These are phyloP conservation scores for Neoboletus magnificus DNA, from an alignment of 768 basidiomycete species.

Conservation along the genomic window DNA sequence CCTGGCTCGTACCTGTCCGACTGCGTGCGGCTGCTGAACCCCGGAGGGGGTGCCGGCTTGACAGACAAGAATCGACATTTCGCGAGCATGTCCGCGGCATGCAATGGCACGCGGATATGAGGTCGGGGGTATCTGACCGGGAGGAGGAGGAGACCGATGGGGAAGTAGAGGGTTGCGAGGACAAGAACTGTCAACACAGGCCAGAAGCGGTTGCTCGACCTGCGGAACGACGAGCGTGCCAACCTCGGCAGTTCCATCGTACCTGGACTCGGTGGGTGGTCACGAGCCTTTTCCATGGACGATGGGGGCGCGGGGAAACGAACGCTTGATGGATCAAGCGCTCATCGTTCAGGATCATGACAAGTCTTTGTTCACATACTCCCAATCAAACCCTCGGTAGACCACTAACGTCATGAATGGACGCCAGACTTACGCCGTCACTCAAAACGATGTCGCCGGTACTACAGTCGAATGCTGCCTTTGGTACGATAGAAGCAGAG, in stretches of 20 bases:
- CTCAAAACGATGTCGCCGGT: not conserved
- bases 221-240: not conserved
- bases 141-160: constrained; percentile 6
- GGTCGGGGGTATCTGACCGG: not conserved
- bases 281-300: constrained; percentile 13
- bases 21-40: constrained; percentile 46
- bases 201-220: constrained; percentile 11
- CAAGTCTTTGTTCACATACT: not conserved
- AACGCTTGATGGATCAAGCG: too few species aligned
- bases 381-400: not conserved
- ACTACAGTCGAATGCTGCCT: not conserved
- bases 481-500: not conserved
- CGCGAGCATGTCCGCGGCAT: constrained; percentile 33
- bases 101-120: constrained; percentile 15
- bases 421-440: not conserved
- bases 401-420: not conserved
- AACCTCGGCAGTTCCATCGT: not conserved
- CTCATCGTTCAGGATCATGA: not conserved
- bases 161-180: constrained; percentile 17
- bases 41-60: constrained; percentile 41
- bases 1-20: constrained; percentile 58
- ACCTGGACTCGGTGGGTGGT: not conserved
- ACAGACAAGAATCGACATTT: constrained; percentile 45
- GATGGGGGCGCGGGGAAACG: not conserved
- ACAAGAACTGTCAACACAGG: constrained; percentile 11